Base-by-base conservation (phyloP, 768 basidiomycete genomes). In the Tylopilus felleus region DNA sequence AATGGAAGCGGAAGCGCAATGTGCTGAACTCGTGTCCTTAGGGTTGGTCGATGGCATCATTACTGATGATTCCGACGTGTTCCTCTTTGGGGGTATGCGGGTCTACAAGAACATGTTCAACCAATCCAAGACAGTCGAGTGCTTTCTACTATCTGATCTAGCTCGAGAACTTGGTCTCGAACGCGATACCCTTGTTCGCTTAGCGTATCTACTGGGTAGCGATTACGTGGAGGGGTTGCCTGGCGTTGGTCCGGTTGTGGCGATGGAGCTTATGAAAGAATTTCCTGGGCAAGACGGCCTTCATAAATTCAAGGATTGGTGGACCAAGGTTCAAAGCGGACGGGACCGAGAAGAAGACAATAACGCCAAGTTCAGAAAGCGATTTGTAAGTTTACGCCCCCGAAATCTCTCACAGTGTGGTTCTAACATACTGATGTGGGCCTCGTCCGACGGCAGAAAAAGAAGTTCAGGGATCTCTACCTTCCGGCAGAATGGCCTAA, bases 71-170 rank as follows among this genome's bases (percentile, higher is more conserved):
- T 97, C 93, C 5, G 97, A 99, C 65, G 94, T 98, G 46, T 99
- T 99, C 73, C 85, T 99, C 46, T 99, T 99, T 61, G 97, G 97
- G 29, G 96, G 93, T 22, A 73, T 81, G 60, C 86, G 93, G n/a
- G 92, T 98, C 19, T 97, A 90, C 80, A 97, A 96, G 74, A 98
- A 99, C 69, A 96, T 99, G 90, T 99, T 99, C 76, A 98, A 98
- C 68, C 96, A 98, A 71, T 90, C 91, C 45, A 98, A 98, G 77
- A 98, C 94, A 4, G 97, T 98, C 51, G 97, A 99, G 71, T 94
- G 93, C 66, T 99, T 97, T 77, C 75, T 97, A 33, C 74, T 84
- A 2, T 71, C 82, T 6, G 97, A 99, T 67, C 80, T 98, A 46
- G 80, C 80, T 36, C 81, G 94, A 40, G 97, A 99, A 69, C 77